Evolutionary conservation across 2,329 filamentous ascomycete species (phyloP).

Genomic region (Penicillium sumatraense): DNA sequence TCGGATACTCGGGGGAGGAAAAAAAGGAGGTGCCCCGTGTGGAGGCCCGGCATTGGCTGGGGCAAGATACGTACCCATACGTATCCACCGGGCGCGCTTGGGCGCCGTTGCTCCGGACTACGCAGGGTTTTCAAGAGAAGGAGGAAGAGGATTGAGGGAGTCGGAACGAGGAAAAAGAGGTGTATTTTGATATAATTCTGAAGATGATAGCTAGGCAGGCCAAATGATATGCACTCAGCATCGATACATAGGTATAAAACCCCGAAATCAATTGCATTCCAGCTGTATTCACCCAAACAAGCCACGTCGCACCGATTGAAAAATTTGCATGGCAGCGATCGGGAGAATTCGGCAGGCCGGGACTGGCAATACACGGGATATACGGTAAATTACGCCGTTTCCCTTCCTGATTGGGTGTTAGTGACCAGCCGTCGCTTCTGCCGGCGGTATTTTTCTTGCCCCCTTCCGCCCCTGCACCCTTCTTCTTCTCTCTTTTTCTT

Average conservation of each 20-base stretch:
- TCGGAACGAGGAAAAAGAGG: background rate
- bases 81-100: conserved; percentile 12
- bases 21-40: conserved; percentile 34
- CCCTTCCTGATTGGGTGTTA: conserved; percentile 32
- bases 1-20: conserved; percentile 37
- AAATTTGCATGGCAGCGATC: conserved; percentile 30
- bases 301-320: conserved; percentile 14
- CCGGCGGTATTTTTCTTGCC: conserved; percentile 43
- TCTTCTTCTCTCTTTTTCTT: conserved; percentile 53
- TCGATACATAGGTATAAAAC: too few relatives aligned
- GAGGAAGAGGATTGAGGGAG: background rate
- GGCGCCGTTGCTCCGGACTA: conserved; percentile 29
- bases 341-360: conserved; percentile 42
- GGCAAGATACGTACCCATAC: conserved; percentile 27
- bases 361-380: conserved; percentile 15
- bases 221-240: too few relatives aligned
- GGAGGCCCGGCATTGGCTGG: conserved; percentile 25
- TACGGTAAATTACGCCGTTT: conserved; percentile 12
- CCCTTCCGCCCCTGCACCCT: conserved; percentile 42
- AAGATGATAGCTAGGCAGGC: too few relatives aligned
- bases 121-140: conserved; percentile 5
- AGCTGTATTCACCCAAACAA: background rate
- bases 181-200: too few relatives aligned
- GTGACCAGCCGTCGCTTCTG: conserved; percentile 40
- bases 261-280: too few relatives aligned